Evolutionary conservation across 2,329 filamentous ascomycete species (phyloP).

Genomic region (Beauveria sp.): DNA sequence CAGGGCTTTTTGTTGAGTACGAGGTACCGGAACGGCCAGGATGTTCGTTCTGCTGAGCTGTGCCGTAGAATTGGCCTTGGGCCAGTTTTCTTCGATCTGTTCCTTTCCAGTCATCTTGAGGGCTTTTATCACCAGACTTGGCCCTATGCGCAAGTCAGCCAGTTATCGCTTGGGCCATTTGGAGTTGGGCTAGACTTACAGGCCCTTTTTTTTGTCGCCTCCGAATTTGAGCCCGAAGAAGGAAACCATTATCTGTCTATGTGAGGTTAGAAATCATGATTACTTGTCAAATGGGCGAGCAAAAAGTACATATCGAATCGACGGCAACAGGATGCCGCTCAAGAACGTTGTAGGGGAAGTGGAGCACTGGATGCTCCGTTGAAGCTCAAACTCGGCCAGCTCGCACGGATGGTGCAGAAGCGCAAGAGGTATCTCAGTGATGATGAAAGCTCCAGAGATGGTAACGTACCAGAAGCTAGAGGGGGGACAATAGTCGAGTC

Average conservation of each 20-base stretch:
- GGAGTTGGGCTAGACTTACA: constrained; percentile 24
- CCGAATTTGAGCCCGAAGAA: constrained; percentile 52
- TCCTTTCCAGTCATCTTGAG: not conserved
- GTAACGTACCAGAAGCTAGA: not conserved
- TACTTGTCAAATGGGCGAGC: not conserved
- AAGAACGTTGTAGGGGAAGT: not conserved
- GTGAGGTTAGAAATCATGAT: constrained; percentile 6
- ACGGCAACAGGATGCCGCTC: not conserved
- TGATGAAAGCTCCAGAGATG: not conserved
- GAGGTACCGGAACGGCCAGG: constrained; percentile 34
- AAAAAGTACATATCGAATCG: not conserved
- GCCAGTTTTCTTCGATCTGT: constrained; percentile 10
- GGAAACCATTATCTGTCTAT: constrained; percentile 41
- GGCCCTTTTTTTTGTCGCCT: constrained; percentile 49
- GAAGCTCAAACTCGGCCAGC: not conserved
- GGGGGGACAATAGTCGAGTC: not conserved
- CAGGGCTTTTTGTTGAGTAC: constrained; percentile 24
- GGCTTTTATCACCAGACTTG: constrained; percentile 27
- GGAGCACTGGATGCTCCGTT: not conserved
- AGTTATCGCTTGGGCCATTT: not conserved
- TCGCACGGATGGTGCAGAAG: constrained; percentile 4
- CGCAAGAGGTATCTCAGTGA: not conserved
- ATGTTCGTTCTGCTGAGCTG: constrained; percentile 27
- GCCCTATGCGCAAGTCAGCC: constrained; percentile 5
- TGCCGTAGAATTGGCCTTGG: constrained; percentile 30